Conservation (phyloP, 306 rosid species). For the Trichosanthes cucumerina region DNA sequence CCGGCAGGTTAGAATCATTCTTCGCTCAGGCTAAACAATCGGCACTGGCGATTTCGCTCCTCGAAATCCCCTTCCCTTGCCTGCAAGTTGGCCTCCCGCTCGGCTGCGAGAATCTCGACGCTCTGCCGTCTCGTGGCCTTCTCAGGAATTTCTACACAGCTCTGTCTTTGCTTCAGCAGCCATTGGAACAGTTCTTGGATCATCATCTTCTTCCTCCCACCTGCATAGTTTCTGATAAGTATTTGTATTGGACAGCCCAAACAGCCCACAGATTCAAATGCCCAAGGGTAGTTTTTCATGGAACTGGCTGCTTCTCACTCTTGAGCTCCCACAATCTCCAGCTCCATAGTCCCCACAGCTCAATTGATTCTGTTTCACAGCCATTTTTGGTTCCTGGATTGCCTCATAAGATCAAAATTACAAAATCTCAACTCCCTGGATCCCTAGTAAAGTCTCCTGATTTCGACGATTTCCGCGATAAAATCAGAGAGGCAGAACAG, state of each 20-base stretch:
- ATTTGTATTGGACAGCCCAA: slow-evolving; percentile 45
- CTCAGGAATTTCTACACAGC: slow-evolving; percentile 51
- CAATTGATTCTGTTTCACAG: slow-evolving; percentile 24
- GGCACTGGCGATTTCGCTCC: slow-evolving; percentile 31
- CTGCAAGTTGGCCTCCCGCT: slow-evolving; percentile 56
- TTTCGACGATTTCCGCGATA: slow-evolving; percentile 47
- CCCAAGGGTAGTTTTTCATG: slow-evolving; percentile 65
- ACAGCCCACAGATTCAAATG: slow-evolving; percentile 39
- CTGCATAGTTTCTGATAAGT: slow-evolving; percentile 67
- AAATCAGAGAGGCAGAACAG: slow-evolving; percentile 50
- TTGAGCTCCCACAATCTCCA: slow-evolving; percentile 44
- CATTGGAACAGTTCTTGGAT: slow-evolving; percentile 37
- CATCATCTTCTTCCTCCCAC: slow-evolving; percentile 26
- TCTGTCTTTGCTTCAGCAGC: slow-evolving; percentile 48
- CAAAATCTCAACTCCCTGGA: slow-evolving; percentile 62
- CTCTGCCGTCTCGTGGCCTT: slow-evolving; percentile 42
- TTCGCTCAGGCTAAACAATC: slow-evolving; percentile 30
- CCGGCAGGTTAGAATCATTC: slow-evolving; percentile 23
- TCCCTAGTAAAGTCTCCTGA: slow-evolving; percentile 42
- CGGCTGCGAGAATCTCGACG: slow-evolving; percentile 62
- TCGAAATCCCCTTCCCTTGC: slow-evolving; percentile 49
- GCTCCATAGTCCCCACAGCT: slow-evolving; percentile 24
- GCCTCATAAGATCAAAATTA: slow-evolving; percentile 32
- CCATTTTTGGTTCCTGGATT: slow-evolving; percentile 53
- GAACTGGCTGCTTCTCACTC: slow-evolving; percentile 59